These are phyloP conservation scores for Ophiocordyceps camponoti-rufipedis DNA, from an alignment of 2,329 filamentous ascomycete species.

Conservation along the genomic window DNA sequence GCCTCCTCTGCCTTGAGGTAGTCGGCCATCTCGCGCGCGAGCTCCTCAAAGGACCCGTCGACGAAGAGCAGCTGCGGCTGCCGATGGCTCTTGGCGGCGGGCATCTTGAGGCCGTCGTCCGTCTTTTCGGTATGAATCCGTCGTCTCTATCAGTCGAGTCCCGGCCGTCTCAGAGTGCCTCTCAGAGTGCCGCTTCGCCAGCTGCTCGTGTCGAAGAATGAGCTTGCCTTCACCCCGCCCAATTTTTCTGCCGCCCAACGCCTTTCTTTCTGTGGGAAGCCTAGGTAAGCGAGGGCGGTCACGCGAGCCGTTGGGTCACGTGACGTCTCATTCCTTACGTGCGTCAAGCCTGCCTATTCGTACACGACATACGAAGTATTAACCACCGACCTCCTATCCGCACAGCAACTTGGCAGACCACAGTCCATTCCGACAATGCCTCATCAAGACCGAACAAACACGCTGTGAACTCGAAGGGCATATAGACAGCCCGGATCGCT, in stretches of 20 bases:
- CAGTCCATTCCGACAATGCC: not conserved
- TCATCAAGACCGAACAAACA: not conserved
- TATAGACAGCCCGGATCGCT: too few relatives aligned
- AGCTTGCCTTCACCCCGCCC: conserved; percentile 13
- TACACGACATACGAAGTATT: too few relatives aligned
- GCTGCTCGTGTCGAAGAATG: too few relatives aligned
- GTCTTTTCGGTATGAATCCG: not conserved
- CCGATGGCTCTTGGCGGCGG: conserved; percentile 20
- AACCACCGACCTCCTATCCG: too few relatives aligned
- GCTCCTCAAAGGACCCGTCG: conserved; percentile 86
- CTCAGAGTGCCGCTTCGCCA: too few relatives aligned
- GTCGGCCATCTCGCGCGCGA: conserved; percentile 84
- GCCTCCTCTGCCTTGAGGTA: conserved; percentile 77
- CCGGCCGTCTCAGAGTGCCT: too few relatives aligned
- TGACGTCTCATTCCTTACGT: not conserved
- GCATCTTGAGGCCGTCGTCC: conserved; percentile 3
- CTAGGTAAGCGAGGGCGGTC: conserved; percentile 22
- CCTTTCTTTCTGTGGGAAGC: conserved; percentile 13
- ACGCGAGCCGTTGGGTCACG: conserved; percentile 3
- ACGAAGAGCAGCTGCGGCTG: conserved; percentile 51
- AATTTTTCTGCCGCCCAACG: conserved; percentile 16
- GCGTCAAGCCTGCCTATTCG: not conserved
- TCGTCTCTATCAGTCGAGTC: too few relatives aligned
- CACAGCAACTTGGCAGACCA: not conserved
- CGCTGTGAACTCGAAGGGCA: not conserved